phyloP scores from a whole-genome alignment of 2,329 filamentous ascomycete genomes.

The Phyllosticta citriasiana region DNA sequence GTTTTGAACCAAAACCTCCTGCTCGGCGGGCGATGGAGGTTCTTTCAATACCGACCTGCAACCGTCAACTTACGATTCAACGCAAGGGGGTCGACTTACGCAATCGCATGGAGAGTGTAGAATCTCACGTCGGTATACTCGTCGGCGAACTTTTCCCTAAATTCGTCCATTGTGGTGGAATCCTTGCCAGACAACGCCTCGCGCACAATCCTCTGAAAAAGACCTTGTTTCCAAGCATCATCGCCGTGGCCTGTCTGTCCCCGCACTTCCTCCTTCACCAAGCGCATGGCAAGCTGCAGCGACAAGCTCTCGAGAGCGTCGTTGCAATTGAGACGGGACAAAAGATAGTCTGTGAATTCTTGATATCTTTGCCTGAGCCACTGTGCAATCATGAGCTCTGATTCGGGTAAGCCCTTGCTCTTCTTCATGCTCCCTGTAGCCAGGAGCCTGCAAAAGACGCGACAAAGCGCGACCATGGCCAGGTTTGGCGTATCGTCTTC shows the following conservation, averaged over 20 bases:
- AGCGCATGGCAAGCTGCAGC: constrained; percentile 70
- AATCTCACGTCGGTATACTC: constrained; percentile 77
- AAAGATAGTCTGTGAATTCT: constrained; percentile 58
- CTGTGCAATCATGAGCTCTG: constrained; percentile 61
- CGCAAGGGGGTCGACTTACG: constrained; percentile 41
- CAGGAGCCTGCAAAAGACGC: constrained; percentile 74
- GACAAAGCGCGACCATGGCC: constrained; percentile 71
- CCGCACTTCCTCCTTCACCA: constrained; percentile 70
- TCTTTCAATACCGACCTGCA: constrained; percentile 4
- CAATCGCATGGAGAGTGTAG: constrained; percentile 66
- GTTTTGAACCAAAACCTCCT: constrained; percentile 42
- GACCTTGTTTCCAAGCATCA: constrained; percentile 57
- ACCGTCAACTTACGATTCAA: neutral
- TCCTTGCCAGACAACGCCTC: constrained; percentile 21
- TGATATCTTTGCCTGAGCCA: constrained; percentile 70
- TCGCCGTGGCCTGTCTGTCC: constrained; percentile 51
- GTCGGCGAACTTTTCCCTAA: constrained; percentile 67
- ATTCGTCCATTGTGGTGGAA: constrained; percentile 39
- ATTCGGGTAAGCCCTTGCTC: constrained; percentile 56
- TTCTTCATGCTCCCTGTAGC: constrained; percentile 60
- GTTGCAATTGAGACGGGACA: constrained; percentile 46
- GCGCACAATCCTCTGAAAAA: constrained; percentile 58
- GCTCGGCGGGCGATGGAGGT: constrained; percentile 5
- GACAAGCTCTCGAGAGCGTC: constrained; percentile 58
- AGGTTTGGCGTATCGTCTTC: constrained; percentile 50